Evolutionary conservation across 1,284 basidiomycete genomes (phyloP).

Genomic region (Austroboletus niveus): DNA sequence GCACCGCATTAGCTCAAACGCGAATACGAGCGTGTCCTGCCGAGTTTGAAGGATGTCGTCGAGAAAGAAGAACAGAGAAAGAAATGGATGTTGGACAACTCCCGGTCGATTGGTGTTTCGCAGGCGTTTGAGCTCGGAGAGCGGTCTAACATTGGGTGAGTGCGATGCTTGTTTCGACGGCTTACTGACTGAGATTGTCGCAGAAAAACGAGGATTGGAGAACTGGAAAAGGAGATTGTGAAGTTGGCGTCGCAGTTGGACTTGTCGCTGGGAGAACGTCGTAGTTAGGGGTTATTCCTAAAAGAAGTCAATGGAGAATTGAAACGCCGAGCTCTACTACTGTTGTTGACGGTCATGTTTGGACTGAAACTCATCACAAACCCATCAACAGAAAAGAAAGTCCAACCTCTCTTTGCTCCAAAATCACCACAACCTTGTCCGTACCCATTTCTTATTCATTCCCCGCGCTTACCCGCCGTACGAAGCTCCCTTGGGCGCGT

Average conservation of each 20-base stretch:
- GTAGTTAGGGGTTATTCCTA: slow-evolving; percentile 13
- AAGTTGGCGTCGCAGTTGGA: slow-evolving; percentile 54
- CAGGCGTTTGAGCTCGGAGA: slow-evolving; percentile 72
- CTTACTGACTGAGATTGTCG: slow-evolving; percentile 4
- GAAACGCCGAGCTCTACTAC: neutral
- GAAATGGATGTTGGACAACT: slow-evolving; percentile 41
- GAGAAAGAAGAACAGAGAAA: slow-evolving; percentile 53
- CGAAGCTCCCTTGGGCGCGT: slow-evolving; percentile 16
- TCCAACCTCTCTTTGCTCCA: slow-evolving; percentile 17
- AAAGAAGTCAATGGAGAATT: slow-evolving; percentile 6
- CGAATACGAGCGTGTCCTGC: slow-evolving; percentile 63
- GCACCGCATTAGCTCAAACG: slow-evolving; percentile 49
- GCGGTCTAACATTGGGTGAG: slow-evolving; percentile 63
- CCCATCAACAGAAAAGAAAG: slow-evolving; percentile 18
- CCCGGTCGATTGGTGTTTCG: slow-evolving; percentile 56
- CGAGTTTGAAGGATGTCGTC: slow-evolving; percentile 50
- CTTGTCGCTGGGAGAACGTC: slow-evolving; percentile 43
- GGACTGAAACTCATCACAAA: too few relatives aligned
- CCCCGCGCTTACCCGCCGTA: slow-evolving; percentile 7
- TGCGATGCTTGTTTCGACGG: neutral
- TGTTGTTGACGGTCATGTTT: neutral
- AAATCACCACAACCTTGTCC: slow-evolving; percentile 20
- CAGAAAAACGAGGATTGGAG: slow-evolving; percentile 46
- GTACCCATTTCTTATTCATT: neutral
- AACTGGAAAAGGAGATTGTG: slow-evolving; percentile 52